Base-by-base conservation (phyloP, 257 asterid genomes). In the Ophiorrhiza pumila region DNA sequence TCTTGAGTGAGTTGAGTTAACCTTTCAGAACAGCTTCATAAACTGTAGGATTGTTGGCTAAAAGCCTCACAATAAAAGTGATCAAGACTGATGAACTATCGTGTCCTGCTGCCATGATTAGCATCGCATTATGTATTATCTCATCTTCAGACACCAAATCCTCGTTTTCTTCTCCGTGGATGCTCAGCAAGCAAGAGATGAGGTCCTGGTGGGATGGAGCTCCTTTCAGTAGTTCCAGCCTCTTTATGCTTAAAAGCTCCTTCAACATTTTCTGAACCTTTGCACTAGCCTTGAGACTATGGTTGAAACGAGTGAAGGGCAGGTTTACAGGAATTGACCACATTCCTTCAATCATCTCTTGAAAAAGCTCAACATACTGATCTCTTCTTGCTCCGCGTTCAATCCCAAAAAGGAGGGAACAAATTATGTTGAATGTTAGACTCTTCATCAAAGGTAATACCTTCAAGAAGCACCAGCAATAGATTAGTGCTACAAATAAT, bases 341-440 rank as follows among this genome's bases (percentile, higher is more conserved):
- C 82, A 89, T 80, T 27, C 93, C 96, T 18, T 74, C 78, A 0
- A 89, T 73, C 89, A 86, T 86, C 69, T 80, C 71, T 65, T 85
- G 75, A 80, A 86, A 88, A 65, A 71, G 50, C 4, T 72, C 29
- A 29, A 88, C 77, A 14, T 84, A 45, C 41, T 62, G 72, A 64
- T 88, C 95, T 71, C 95, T 84, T 49, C 74, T 37, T 4, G 76
- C 76, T 43, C 92, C 90, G 49, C 80, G 65, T 63, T 88, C 86
- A 7, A 88, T 64, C 25, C 93, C 93, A 5, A 91, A 86, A 13
- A 89, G 85, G 77, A 87, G 86, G 65, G 91, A 80, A 82, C 96
- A 89, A 66, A 89, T 85, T 46, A 89, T 87, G 90, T 87, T 78
- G 90, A 91, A 91, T 55, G 97, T 82, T 31, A 91, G 85, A 20